Evolutionary conservation across 768 basidiomycete genomes (phyloP).

Genomic region (Termitomyces sp.): DNA sequence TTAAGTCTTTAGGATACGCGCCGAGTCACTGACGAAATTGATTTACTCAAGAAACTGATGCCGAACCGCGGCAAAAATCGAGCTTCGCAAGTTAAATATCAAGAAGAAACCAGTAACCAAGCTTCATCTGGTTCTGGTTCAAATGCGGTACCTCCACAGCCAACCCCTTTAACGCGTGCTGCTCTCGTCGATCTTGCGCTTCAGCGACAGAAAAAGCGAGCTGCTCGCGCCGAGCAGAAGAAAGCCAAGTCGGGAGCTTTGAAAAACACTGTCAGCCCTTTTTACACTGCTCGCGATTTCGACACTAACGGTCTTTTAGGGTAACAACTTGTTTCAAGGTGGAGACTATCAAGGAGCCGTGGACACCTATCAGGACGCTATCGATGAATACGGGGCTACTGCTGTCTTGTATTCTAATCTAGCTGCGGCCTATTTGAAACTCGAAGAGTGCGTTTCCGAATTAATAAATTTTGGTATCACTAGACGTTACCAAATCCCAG

Average conservation of each 20-base stretch:
- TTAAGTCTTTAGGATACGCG: not conserved
- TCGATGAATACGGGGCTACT: constrained; percentile 29
- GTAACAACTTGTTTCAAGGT: constrained; percentile 27
- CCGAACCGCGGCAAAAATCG: constrained; percentile 4
- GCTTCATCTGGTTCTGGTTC: not conserved
- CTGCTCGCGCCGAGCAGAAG: constrained; percentile 3
- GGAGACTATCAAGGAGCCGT: constrained; percentile 29
- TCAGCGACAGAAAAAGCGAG: constrained; percentile 6
- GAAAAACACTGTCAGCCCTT: constrained; percentile 9
- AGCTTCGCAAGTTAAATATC: not conserved
- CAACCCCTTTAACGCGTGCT: constrained; percentile 3
- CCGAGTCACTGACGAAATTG: not conserved
- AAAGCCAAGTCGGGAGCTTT: not conserved
- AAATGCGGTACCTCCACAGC: not conserved
- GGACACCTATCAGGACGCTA: constrained; percentile 22
- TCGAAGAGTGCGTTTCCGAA: constrained; percentile 23
- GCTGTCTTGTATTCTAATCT: constrained; percentile 31
- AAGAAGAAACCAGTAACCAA: not conserved
- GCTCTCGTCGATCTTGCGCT: constrained; percentile 2
- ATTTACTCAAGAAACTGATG: not conserved
- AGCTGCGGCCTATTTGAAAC: constrained; percentile 32
- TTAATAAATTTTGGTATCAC: not conserved
- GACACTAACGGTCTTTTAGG: constrained; percentile 18
- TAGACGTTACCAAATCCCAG: constrained; percentile 16
- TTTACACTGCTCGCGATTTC: not conserved